These are phyloP conservation scores for Sporisorium exsertum DNA, from an alignment of 1,284 basidiomycete genomes.

Conservation along the genomic window DNA sequence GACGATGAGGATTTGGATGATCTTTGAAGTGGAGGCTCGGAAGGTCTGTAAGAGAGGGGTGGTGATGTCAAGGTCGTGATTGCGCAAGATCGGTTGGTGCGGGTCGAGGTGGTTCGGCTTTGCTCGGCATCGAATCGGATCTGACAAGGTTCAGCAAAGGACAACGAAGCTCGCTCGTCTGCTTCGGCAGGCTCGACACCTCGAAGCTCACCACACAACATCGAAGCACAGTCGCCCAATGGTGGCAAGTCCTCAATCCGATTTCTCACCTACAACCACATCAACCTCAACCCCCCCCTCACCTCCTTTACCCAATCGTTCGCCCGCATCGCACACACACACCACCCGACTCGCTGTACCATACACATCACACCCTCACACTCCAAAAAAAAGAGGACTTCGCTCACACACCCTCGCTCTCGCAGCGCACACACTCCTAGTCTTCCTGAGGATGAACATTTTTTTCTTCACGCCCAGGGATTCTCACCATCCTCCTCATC, in stretches of 20 bases:
- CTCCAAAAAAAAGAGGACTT: neutral
- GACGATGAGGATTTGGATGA: conserved; percentile 65
- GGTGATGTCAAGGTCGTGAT: no score
- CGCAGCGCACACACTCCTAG: neutral
- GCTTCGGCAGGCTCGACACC: no score
- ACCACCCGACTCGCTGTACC: conserved; percentile 3
- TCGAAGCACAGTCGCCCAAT: neutral
- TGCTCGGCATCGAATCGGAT: no score
- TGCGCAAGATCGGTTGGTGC: no score
- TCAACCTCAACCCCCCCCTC: neutral
- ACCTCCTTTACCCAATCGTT: neutral
- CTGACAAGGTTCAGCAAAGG: no score
- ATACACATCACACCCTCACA: neutral
- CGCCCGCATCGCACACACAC: neutral
- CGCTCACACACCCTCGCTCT: neutral
- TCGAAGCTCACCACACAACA: neutral
- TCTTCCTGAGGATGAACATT: neutral
- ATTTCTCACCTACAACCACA: neutral
- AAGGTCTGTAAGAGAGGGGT: no score
- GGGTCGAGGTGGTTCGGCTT: no score
- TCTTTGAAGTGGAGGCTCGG: conserved; percentile 50
- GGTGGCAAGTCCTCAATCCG: no score
- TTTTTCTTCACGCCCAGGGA: conserved; percentile 27
- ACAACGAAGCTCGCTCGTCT: no score
- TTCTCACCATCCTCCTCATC: conserved; percentile 21